A percentile compares a stretch with the other conserved stretches of the same genome.
phyloP scores from a whole-genome alignment of 2,329 filamentous ascomycete species.

The Cladosporium austrohemisphaericum region DNA sequence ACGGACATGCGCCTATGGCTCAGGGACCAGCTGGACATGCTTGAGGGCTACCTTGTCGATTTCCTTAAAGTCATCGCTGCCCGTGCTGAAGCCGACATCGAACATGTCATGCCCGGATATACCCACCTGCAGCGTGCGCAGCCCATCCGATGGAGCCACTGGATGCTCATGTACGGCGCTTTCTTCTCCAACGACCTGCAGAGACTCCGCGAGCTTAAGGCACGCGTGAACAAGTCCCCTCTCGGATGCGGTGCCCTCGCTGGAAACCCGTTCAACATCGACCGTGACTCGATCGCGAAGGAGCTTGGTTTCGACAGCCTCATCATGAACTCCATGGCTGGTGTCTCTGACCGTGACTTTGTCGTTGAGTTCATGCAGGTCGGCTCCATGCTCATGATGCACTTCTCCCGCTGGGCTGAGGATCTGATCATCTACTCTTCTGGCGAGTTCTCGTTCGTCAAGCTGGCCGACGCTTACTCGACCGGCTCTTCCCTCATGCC shows the following conservation, averaged over 20 bases:
- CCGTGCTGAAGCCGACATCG: slow-evolving; percentile 70
- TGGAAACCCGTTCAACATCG: slow-evolving; percentile 78
- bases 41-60: slow-evolving; percentile 65
- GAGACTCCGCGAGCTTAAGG: slow-evolving; percentile 67
- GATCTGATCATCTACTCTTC: slow-evolving; percentile 82
- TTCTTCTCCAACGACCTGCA: slow-evolving; percentile 72
- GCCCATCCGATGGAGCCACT: slow-evolving; percentile 78
- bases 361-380: slow-evolving; percentile 78
- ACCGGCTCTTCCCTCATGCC: slow-evolving; percentile 77
- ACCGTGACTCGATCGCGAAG: slow-evolving; percentile 71
- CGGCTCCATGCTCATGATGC: slow-evolving; percentile 72
- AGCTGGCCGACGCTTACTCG: slow-evolving; percentile 72
- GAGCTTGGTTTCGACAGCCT: slow-evolving; percentile 77
- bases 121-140: slow-evolving; percentile 81
- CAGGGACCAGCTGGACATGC: slow-evolving; percentile 65
- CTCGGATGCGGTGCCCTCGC: slow-evolving; percentile 74
- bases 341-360: slow-evolving; percentile 75
- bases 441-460: slow-evolving; percentile 71
- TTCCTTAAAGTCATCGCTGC: slow-evolving; percentile 66
- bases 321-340: slow-evolving; percentile 72
- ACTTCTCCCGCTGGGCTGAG: slow-evolving; percentile 77
- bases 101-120: slow-evolving; percentile 80
- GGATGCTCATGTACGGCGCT: slow-evolving; percentile 71
- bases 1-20: slow-evolving; percentile 91
- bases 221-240: slow-evolving; percentile 68